Conservation (phyloP, 169 alveolate genomes). For the Neospora caninum region DNA sequence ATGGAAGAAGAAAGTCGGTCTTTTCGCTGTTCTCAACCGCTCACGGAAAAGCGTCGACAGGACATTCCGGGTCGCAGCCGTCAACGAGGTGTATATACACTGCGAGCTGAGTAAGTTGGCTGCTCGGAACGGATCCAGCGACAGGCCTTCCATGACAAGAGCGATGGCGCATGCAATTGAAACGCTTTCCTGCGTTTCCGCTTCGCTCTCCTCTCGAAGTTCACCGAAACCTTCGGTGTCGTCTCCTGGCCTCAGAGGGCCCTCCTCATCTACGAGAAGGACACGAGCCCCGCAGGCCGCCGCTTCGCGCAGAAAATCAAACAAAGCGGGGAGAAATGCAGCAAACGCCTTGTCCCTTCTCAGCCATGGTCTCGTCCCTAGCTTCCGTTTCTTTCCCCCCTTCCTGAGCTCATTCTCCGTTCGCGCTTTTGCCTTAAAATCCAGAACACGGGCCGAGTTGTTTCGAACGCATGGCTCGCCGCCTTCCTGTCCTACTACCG, state of each 20-base stretch:
- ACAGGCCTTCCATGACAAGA: not conserved
- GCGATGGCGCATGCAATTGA: not conserved
- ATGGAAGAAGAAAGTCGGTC: too few relatives aligned
- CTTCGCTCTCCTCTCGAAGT: not conserved
- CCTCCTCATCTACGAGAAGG: conserved; percentile 5
- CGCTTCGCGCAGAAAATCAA: conserved; percentile 22
- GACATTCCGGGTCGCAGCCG: not conserved
- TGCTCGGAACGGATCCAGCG: conserved; percentile 12
- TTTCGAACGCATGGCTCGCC: too few relatives aligned
- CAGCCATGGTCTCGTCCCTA: too few relatives aligned
- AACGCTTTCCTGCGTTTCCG: not conserved
- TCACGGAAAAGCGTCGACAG: not conserved
- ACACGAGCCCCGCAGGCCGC: conserved; percentile 15
- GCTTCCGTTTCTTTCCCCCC: too few relatives aligned
- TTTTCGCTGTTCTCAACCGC: not conserved
- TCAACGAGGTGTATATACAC: conserved; percentile 6
- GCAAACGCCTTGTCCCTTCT: not conserved
- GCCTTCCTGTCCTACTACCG: too few relatives aligned
- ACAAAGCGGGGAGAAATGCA: not conserved
- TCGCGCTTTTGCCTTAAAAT: too few relatives aligned
- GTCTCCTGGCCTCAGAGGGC: not conserved
- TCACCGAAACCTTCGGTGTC: not conserved
- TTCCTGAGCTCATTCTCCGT: too few relatives aligned
- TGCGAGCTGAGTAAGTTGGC: conserved; percentile 17
- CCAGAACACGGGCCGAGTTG: too few relatives aligned